Percentiles rank a stretch among this genome's conserved stretches.
These are phyloP conservation scores for Trifolium fragiferum DNA, from an alignment of 306 rosid species.

Conservation along the genomic window DNA sequence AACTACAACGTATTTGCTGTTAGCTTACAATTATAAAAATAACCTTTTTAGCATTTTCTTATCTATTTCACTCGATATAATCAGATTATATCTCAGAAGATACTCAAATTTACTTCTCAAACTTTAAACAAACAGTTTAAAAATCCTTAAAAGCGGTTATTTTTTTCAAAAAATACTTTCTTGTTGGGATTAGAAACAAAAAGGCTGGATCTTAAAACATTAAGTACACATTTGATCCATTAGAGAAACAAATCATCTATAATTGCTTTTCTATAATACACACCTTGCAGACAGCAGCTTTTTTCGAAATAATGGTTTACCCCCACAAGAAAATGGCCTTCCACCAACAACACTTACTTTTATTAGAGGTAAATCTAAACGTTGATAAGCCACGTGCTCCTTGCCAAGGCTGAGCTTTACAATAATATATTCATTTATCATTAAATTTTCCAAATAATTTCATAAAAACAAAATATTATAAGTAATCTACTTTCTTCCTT, in stretches of 20 bases:
- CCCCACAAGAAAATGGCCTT: conserved; percentile 88
- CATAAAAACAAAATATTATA: conserved; percentile 31
- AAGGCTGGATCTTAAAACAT: conserved; percentile 38
- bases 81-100: background rate
- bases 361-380: conserved; percentile 69
- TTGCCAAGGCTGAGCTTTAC: conserved; percentile 75
- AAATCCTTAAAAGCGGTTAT: background rate
- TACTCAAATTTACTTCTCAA: background rate
- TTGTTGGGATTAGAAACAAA: conserved; percentile 28
- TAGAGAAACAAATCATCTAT: conserved; percentile 17
- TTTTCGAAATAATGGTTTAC: conserved; percentile 58
- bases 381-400: conserved; percentile 75
- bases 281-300: conserved; percentile 85
- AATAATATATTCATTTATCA: conserved; percentile 45
- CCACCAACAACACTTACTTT: conserved; percentile 90
- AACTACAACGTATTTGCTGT: background rate
- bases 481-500: conserved; percentile 23
- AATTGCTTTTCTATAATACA: conserved; percentile 31
- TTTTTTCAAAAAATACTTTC: background rate
- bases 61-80: background rate
- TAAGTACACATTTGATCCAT: conserved; percentile 27
- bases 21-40: background rate
- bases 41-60: background rate
- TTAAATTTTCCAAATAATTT: conserved; percentile 22
- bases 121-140: background rate